Evolutionary conservation across 1,284 basidiomycete species (phyloP), one percentile per base, ranked within the genome.

Genomic region (Flammula alnicola): DNA sequence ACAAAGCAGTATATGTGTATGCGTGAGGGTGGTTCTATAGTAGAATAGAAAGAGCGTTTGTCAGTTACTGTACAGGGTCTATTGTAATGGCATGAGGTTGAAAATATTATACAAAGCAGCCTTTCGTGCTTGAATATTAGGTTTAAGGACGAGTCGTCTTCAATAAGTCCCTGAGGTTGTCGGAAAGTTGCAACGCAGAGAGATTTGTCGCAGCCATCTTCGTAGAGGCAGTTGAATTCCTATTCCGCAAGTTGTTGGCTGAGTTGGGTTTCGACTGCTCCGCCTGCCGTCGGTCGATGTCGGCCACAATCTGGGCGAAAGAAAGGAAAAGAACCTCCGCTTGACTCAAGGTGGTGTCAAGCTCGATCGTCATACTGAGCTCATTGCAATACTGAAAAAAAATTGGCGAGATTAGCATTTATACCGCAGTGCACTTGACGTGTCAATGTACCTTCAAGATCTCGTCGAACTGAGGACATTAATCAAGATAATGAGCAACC

Each of bases 301-400:
- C 93, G n/a, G 88, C 87, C 11, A 95, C 83, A n/a, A 94, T 70
- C 64, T 91, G 89, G 9, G 83, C 74, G 69, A 92, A 93, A 3
- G 90, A 91, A 3, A 91, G 75, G 77, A 93, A 97, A 10, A 98
- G 79, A 8, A 97, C 93, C 71, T 98, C 94, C 7, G 94, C 94
- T 69, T 97, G 95, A 0, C 91, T 88, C 3, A 98, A 80, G 8
- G 95, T 94, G 3, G 86, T 85, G 64, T 96, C 89, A 16, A 97
- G 81, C 64, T 97, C 95, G 58, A 98, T 95, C 48, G 93, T 93
- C 80, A 93, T 93, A 66, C 88, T 92, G 46, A 96, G 79, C 61
- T 96, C 93, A 62, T 95, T 95, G 72, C 92, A 93, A 60, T 95
- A 96, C 84, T 91, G 43, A 16, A 23, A 27, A 33, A 42, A n/a